Percentiles rank a stretch among this genome's conserved stretches.
These are phyloP conservation scores for Cryptomeria japonica DNA, from an alignment of 75 land plant species.

Conservation along the genomic window DNA sequence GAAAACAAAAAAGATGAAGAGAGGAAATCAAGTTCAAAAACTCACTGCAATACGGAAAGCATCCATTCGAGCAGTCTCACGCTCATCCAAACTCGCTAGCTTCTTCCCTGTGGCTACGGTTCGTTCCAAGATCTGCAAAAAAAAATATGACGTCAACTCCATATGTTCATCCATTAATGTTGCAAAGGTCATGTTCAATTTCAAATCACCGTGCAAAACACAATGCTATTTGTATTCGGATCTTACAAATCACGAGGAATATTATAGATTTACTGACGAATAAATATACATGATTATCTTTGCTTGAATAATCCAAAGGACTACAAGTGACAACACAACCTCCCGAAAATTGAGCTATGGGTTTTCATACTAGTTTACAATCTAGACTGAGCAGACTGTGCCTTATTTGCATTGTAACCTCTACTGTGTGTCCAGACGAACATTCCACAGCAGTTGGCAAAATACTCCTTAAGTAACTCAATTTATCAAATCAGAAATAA, in stretches of 20 bases:
- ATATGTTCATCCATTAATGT: not conserved
- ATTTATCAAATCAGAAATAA: not conserved
- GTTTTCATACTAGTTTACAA: not conserved
- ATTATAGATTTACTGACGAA: not conserved
- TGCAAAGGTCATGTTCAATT: not conserved
- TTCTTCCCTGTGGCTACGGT: conserved; percentile 46
- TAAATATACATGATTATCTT: not conserved
- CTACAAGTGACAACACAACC: not conserved
- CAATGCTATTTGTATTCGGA: not conserved
- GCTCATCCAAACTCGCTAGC: conserved; percentile 43
- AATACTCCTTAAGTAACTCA: not conserved
- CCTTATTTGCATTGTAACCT: not conserved
- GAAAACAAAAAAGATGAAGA: not conserved
- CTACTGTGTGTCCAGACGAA: not conserved
- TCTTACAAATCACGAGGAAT: not conserved
- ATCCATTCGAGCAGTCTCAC: conserved; percentile 51
- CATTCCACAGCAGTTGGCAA: not conserved
- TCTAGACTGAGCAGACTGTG: not conserved
- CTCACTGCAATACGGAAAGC: conserved; percentile 50
- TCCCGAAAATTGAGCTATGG: not conserved
- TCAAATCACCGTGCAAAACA: not conserved
- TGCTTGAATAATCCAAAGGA: not conserved
- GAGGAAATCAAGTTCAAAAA: conserved; percentile 1
- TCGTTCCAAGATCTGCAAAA: conserved; percentile 31
- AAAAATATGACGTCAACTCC: not conserved